A percentile compares a stretch with the other conserved stretches of the same genome.
Evolutionary conservation across 192 early-diverging fungal genomes (phyloP).

Genomic region (Gamsiella multidivaricata): DNA sequence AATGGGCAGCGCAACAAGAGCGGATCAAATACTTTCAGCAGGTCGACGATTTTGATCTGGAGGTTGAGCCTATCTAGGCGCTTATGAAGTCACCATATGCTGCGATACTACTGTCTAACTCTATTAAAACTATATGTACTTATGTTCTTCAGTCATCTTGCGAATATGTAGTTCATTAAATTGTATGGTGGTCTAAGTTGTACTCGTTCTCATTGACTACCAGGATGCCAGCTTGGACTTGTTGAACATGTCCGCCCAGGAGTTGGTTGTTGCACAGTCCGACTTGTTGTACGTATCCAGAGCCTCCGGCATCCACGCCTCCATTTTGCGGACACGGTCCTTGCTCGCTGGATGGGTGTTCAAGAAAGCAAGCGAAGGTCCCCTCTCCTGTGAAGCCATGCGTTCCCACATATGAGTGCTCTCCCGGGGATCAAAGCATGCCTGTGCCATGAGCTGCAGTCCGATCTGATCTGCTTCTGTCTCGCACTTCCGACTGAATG

Average conservation of each 20-base stretch:
- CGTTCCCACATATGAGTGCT: slow-evolving; percentile 86
- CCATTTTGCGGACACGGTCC: slow-evolving; percentile 70
- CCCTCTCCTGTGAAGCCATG: slow-evolving; percentile 66
- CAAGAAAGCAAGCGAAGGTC: slow-evolving; percentile 70
- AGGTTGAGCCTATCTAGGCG: slow-evolving; percentile 18
- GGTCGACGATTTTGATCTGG: slow-evolving; percentile 43
- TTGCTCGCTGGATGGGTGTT: slow-evolving; percentile 88
- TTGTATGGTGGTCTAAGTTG: background rate
- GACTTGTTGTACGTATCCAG: slow-evolving; percentile 57
- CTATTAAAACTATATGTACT: too few relatives aligned
- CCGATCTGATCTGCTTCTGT: slow-evolving; percentile 95
- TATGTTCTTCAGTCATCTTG: too few relatives aligned
- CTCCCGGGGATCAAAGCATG: slow-evolving; percentile 90
- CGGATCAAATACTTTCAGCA: slow-evolving; percentile 37
- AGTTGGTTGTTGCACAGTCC: slow-evolving; percentile 60
- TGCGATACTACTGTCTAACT: too few relatives aligned
- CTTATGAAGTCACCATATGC: too few relatives aligned
- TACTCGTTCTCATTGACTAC: slow-evolving; percentile 3
- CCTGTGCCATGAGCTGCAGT: slow-evolving; percentile 87
- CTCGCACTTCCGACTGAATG: slow-evolving; percentile 90
- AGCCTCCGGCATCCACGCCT: slow-evolving; percentile 75
- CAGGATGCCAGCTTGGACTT: slow-evolving; percentile 26
- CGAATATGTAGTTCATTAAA: too few relatives aligned
- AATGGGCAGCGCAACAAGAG: slow-evolving; percentile 22
- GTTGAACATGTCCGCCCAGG: slow-evolving; percentile 45